Evolutionary conservation across 2,329 filamentous ascomycete species (phyloP).

Genomic region (Pseudopyricularia cyperi): DNA sequence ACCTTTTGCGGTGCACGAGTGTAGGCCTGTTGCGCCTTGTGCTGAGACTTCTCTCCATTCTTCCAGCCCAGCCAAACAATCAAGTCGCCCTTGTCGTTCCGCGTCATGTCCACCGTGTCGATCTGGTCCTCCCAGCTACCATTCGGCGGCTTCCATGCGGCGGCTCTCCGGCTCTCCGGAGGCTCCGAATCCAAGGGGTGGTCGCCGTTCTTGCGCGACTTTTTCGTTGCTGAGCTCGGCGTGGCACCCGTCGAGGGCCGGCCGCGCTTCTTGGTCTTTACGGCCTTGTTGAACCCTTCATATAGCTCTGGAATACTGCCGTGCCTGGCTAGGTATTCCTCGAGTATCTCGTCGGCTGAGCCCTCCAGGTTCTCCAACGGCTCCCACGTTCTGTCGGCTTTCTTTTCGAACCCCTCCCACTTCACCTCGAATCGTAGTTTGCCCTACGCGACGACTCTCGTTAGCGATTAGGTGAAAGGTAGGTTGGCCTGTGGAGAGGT

Average conservation of each 20-base stretch:
- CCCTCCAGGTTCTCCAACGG: conserved; percentile 57
- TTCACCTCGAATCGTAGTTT: conserved; percentile 56
- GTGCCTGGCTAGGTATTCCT: conserved; percentile 48
- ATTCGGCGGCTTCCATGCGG: conserved; percentile 51
- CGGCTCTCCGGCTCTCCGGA: conserved; percentile 26
- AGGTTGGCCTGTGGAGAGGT: conserved; percentile 10
- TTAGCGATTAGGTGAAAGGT: not conserved
- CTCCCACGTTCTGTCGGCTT: conserved; percentile 65
- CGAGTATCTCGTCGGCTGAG: conserved; percentile 45
- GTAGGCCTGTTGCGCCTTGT: conserved; percentile 55
- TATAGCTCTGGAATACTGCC: conserved; percentile 50
- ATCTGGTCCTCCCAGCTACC: conserved; percentile 71
- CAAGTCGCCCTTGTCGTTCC: conserved; percentile 49
- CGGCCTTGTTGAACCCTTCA: conserved; percentile 33
- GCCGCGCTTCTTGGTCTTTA: conserved; percentile 44
- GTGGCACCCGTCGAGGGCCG: conserved; percentile 27
- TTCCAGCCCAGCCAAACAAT: conserved; percentile 64
- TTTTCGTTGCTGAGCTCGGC: conserved; percentile 23
- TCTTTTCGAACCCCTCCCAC: conserved; percentile 66
- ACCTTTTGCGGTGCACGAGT: conserved; percentile 70
- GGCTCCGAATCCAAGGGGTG: conserved; percentile 36
- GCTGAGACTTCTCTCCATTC: conserved; percentile 57
- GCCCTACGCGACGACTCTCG: conserved; percentile 21
- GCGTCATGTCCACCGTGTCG: conserved; percentile 56
- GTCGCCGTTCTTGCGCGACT: conserved; percentile 30